Percentiles rank a stretch among this genome's conserved stretches.
These are phyloP conservation scores for Leccinum subtestaceum DNA, from an alignment of 768 basidiomycete genomes.

Conservation along the genomic window DNA sequence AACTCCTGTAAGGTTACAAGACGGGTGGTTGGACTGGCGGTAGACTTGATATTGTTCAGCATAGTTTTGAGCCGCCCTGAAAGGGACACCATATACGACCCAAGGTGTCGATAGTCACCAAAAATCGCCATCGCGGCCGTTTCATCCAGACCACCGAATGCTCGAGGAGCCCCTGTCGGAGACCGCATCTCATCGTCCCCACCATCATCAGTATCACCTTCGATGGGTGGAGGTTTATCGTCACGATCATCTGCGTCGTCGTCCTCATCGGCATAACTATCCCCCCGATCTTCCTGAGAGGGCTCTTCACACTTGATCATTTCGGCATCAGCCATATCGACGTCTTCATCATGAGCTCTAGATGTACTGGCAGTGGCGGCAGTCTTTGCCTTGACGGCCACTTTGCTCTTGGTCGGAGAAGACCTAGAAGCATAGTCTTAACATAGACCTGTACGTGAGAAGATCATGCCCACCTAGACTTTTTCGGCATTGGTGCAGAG, in stretches of 20 bases:
- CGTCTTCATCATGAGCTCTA: slow-evolving; percentile 63
- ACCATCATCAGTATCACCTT: slow-evolving; percentile 46
- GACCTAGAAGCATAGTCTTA: slow-evolving; percentile 36
- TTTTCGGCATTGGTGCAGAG: slow-evolving; percentile 67
- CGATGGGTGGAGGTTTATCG: slow-evolving; percentile 43
- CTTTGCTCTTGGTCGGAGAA: slow-evolving; percentile 56
- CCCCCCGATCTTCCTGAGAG: slow-evolving; percentile 47
- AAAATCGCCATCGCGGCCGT: slow-evolving; percentile 75
- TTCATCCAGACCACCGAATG: slow-evolving; percentile 60
- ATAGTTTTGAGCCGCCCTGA: slow-evolving; percentile 86
- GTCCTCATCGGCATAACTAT: slow-evolving; percentile 40
- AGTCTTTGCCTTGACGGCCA: slow-evolving; percentile 52
- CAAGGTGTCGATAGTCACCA: slow-evolving; percentile 83
- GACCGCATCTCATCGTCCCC: slow-evolving; percentile 38
- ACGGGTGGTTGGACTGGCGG: slow-evolving; percentile 81
- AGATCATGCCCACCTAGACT: slow-evolving; percentile 51
- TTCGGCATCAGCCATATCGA: slow-evolving; percentile 73
- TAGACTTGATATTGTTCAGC: slow-evolving; percentile 82
- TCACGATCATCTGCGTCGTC: slow-evolving; percentile 48
- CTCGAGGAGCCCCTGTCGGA: slow-evolving; percentile 35
- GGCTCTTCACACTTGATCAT: slow-evolving; percentile 44
- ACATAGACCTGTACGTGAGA: slow-evolving; percentile 8
- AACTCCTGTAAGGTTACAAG: slow-evolving; percentile 91
- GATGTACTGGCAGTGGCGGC: slow-evolving; percentile 63
- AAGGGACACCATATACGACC: slow-evolving; percentile 90